Base-by-base conservation (phyloP, 2,329 filamentous ascomycete genomes). In the Beauveria sp. region DNA sequence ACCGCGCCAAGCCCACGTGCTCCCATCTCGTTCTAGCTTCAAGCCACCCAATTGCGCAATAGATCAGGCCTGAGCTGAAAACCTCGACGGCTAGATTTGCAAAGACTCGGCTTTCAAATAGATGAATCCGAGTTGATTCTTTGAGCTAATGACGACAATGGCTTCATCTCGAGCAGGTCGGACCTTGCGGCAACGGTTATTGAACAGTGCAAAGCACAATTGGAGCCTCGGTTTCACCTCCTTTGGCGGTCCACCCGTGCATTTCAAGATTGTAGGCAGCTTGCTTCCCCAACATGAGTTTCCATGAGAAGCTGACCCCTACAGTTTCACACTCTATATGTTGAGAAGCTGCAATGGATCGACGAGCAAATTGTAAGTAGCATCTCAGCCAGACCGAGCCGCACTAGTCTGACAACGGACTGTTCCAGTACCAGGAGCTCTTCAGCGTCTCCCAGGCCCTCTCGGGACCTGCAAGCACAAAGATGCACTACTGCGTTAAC, bases 391-490 rank as follows among this genome's bases (percentile, higher is more conserved):
- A 2, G 4, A 6, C n/a, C 34, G 6, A 16, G 14, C 8, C 8
- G 22, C 44, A n/a, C 6, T 22, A 8, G 5, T 20, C 46, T 57
- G 34, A 57, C 44, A 9, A 18, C 14, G 2, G 7, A 2, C 9
- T 8, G 5, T 4, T n/a, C 9, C 51, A 88, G 84, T 90, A 87
- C 71, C 85, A 89, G 70, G 88, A 91, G 67, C 78, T 91, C 0
- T 91, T 91, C 70, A 86, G 84, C 28, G 73, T 91, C 51, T 83
- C 80, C 20, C 87, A 91, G 72, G 84, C 84, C 1, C 76, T 90
- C 2, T 85, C 84, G 0, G 88, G 88, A 0, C 88, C 88, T 0
- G 87, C 66, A 0, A 87, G 83, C 64, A 90, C 88, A 2, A 91
- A 91, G 68, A 87, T 91, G 83, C 69, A 84, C 0, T 90, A 88